Evolutionary conservation across 2,329 filamentous ascomycete genomes (phyloP).

Genomic region (Saccharata proteae): DNA sequence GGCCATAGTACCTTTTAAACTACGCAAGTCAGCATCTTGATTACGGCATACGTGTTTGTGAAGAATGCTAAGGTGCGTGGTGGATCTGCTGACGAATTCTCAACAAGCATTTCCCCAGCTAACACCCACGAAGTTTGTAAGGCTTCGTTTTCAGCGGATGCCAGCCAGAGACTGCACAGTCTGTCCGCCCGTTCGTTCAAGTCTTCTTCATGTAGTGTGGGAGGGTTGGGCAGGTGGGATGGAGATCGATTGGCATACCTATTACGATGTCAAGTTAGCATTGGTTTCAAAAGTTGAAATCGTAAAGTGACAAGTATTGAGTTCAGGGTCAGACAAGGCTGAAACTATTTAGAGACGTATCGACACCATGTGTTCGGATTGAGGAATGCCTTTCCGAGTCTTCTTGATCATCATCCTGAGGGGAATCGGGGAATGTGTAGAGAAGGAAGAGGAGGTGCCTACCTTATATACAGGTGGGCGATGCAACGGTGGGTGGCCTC

Average conservation of each 20-base stretch:
- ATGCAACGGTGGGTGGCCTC: too few relatives aligned
- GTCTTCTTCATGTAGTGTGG: conserved; percentile 43
- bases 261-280: conserved; percentile 1
- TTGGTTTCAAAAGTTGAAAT: neutral
- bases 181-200: conserved; percentile 61
- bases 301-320: conserved; percentile 7
- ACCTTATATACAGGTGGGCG: conserved; percentile 39
- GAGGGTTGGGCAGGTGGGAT: conserved; percentile 10
- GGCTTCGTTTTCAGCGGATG: conserved; percentile 43
- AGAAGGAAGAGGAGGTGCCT: conserved; percentile 12
- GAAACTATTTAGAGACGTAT: conserved; percentile 51
- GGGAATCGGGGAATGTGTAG: conserved; percentile 10
- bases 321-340: conserved; percentile 51
- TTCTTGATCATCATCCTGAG: conserved; percentile 48
- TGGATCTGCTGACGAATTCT: conserved; percentile 54
- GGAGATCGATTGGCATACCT: conserved; percentile 6
- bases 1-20: too few relatives aligned
- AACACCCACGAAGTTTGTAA: conserved; percentile 54
- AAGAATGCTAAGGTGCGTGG: conserved; percentile 2
- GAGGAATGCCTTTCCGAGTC: conserved; percentile 59
- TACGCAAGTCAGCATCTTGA: conserved; percentile 11
- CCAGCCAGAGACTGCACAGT: conserved; percentile 40
- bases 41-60: neutral
- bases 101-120: conserved; percentile 49
- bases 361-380: conserved; percentile 52